Evolutionary conservation across 2,329 filamentous ascomycete species (phyloP).

Genomic region (Cadophora gregata): DNA sequence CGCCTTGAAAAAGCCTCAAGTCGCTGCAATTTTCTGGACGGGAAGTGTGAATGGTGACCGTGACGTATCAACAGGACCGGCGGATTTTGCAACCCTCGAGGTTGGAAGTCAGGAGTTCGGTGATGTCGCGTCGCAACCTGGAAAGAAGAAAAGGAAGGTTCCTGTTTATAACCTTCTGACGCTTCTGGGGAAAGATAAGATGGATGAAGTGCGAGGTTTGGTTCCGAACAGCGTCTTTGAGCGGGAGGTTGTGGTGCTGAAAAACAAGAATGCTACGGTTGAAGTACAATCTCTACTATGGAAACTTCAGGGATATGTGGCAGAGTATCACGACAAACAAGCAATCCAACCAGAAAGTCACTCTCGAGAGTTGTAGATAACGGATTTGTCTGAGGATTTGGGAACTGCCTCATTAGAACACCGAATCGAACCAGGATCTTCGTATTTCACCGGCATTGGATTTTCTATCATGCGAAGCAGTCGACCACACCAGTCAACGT

Average conservation of each 20-base stretch:
- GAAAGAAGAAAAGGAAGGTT: conserved; percentile 47
- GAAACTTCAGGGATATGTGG: conserved; percentile 63
- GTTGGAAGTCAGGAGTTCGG: conserved; percentile 35
- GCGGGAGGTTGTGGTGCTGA: conserved; percentile 46
- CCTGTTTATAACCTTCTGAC: conserved; percentile 58
- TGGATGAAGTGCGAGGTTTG: conserved; percentile 48
- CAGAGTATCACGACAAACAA: conserved; percentile 13
- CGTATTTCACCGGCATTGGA: neutral
- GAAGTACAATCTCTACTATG: conserved; percentile 59
- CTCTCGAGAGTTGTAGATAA: neutral
- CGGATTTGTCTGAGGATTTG: neutral
- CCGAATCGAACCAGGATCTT: neutral
- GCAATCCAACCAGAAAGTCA: neutral
- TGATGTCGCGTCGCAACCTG: conserved; percentile 15
- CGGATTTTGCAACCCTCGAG: conserved; percentile 54
- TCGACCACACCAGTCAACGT: neutral
- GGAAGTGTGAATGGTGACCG: conserved; percentile 22
- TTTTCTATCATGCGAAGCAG: neutral
- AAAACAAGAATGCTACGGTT: conserved; percentile 50
- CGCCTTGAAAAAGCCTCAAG: conserved; percentile 46
- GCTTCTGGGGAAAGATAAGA: conserved; percentile 57
- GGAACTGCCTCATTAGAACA: neutral
- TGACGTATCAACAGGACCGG: conserved; percentile 37
- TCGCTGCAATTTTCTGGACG: conserved; percentile 39
- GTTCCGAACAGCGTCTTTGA: conserved; percentile 40